phyloP scores from a whole-genome alignment of 2,329 filamentous ascomycete species.

The Fusarium fracticaudum region DNA sequence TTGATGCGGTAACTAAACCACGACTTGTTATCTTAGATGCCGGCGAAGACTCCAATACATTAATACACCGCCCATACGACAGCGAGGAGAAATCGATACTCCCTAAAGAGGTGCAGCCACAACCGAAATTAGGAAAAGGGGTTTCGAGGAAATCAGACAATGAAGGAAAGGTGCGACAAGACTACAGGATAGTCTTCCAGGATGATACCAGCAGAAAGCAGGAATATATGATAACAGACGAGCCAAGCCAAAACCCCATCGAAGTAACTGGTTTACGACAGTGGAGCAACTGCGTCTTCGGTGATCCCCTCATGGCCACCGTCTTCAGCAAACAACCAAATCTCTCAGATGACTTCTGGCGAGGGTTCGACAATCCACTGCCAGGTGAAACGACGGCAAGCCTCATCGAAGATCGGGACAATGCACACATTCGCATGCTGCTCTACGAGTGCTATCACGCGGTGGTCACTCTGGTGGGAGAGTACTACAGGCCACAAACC shows the following conservation, averaged over 20 bases:
- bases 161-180: background rate
- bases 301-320: constrained; percentile 65
- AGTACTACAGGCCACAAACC: constrained; percentile 62
- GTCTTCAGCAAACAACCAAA: constrained; percentile 57
- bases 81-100: background rate
- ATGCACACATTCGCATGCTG: constrained; percentile 58
- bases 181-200: constrained; percentile 1
- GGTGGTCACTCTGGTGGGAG: constrained; percentile 60
- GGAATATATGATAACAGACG: background rate
- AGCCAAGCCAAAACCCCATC: constrained; percentile 33
- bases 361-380: constrained; percentile 53
- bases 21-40: constrained; percentile 65
- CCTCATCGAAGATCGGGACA: constrained; percentile 56
- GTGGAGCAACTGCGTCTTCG: constrained; percentile 69
- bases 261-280: constrained; percentile 62
- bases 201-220: constrained; percentile 2
- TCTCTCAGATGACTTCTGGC: constrained; percentile 56
- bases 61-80: constrained; percentile 48
- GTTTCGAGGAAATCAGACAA: background rate
- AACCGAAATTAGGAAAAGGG: background rate
- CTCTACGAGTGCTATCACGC: constrained; percentile 69
- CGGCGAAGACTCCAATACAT: constrained; percentile 59
- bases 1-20: constrained; percentile 63
- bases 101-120: background rate
- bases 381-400: constrained; percentile 18